These are phyloP conservation scores for Solanum boliviense DNA, from an alignment of 257 asterid species.

Conservation along the genomic window DNA sequence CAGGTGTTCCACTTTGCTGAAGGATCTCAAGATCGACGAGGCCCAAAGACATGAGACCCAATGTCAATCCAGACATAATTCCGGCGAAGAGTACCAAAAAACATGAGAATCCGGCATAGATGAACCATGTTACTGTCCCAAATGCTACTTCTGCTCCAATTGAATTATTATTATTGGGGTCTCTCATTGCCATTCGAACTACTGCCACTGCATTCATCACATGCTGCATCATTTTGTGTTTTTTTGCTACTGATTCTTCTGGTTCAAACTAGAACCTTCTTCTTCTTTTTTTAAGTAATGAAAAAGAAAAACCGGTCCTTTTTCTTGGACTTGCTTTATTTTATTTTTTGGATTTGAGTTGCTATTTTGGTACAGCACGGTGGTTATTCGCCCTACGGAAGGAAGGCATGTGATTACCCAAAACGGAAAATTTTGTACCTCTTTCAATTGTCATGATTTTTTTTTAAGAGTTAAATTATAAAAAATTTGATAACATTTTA, in stretches of 20 bases:
- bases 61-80: background rate
- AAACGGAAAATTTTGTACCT: too few species aligned
- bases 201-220: conserved; percentile 41
- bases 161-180: conserved; percentile 3
- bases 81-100: conserved; percentile 44
- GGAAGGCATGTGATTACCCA: background rate
- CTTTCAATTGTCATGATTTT: too few species aligned
- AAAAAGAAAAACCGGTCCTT: too few species aligned
- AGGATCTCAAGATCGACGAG: background rate
- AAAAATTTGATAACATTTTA: too few species aligned
- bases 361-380: background rate
- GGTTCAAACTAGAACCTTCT: background rate
- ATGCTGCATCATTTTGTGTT: conserved; percentile 24
- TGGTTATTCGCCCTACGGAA: background rate
- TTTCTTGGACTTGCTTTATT: too few species aligned
- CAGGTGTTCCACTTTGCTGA: background rate
- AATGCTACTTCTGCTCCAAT: conserved; percentile 64
- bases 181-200: conserved; percentile 26
- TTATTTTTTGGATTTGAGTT: background rate
- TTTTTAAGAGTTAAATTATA: too few species aligned
- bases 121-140: conserved; percentile 64
- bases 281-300: too few species aligned
- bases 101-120: conserved; percentile 69
- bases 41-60: background rate
- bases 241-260: background rate